These are phyloP conservation scores for Lachnellula occidentalis DNA, from an alignment of 2,329 filamentous ascomycete genomes.

Conservation along the genomic window DNA sequence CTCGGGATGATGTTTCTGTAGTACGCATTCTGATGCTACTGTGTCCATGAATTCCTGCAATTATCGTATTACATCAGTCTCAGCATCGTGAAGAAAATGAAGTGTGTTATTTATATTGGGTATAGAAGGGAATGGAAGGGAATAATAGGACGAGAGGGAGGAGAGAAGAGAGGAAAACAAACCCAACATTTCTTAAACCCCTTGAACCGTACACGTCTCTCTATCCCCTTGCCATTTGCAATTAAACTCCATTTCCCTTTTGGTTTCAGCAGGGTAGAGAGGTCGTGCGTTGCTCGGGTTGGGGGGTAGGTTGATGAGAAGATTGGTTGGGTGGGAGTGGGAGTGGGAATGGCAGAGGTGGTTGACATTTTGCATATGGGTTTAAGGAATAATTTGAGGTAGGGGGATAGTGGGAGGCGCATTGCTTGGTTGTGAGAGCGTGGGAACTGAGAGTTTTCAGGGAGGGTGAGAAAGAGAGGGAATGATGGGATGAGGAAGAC, in stretches of 20 bases:
- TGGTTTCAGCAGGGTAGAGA: slow-evolving; percentile 15
- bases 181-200: slow-evolving; percentile 63
- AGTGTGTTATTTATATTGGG: neutral
- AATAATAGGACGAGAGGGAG: slow-evolving; percentile 2
- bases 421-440: too few species aligned
- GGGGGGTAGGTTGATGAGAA: slow-evolving; percentile 19
- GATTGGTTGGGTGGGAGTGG: neutral
- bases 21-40: slow-evolving; percentile 61
- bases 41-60: slow-evolving; percentile 72
- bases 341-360: too few species aligned
- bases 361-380: neutral
- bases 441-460: too few species aligned
- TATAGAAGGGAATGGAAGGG: too few species aligned
- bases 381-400: neutral
- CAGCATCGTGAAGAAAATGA: neutral
- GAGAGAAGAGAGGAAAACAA: slow-evolving; percentile 24
- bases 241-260: slow-evolving; percentile 46
- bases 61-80: neutral
- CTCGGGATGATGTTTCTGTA: slow-evolving; percentile 67
- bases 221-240: slow-evolving; percentile 47
- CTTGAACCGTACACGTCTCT: slow-evolving; percentile 58
- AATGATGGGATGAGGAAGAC: too few species aligned
- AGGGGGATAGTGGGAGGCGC: too few species aligned
- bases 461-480: too few species aligned
- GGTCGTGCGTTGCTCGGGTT: slow-evolving; percentile 8